phyloP scores from a whole-genome alignment of 441 rosid species.

The Manihot esculenta region DNA sequence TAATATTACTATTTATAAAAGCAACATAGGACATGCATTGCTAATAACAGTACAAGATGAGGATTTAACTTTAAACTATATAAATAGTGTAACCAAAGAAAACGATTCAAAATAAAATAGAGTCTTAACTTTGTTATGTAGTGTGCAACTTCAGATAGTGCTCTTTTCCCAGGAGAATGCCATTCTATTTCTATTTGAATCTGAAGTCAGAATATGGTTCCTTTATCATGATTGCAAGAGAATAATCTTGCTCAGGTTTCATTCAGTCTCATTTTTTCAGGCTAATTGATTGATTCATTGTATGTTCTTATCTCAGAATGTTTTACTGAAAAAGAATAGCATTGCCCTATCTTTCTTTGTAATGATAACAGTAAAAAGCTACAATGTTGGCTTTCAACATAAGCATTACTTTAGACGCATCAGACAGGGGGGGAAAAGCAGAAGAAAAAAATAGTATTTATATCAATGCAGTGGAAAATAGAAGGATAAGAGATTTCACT shows the following conservation, averaged over 20 bases:
- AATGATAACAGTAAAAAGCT: background rate
- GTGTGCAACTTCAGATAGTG: background rate
- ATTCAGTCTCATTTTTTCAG: background rate
- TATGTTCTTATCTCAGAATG: background rate
- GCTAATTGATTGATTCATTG: background rate
- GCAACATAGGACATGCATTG: too few relatives aligned
- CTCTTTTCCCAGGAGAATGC: background rate
- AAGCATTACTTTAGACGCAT: conserved; percentile 10
- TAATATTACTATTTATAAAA: too few relatives aligned
- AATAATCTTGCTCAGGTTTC: background rate
- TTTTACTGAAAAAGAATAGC: background rate
- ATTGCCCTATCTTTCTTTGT: background rate
- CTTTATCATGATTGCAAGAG: background rate
- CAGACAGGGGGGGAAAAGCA: background rate
- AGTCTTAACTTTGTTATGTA: background rate
- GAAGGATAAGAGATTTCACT: background rate
- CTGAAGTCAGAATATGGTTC: background rate
- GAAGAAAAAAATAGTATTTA: background rate
- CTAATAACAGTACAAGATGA: too few relatives aligned
- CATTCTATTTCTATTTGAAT: background rate
- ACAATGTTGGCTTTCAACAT: background rate
- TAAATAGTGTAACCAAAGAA: too few relatives aligned
- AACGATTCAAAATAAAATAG: too few relatives aligned
- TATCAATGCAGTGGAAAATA: background rate
- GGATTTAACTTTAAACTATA: too few relatives aligned